Evolutionary conservation across 108 stramenopile species (phyloP).

Genomic region (Chaetoceros muelleri): DNA sequence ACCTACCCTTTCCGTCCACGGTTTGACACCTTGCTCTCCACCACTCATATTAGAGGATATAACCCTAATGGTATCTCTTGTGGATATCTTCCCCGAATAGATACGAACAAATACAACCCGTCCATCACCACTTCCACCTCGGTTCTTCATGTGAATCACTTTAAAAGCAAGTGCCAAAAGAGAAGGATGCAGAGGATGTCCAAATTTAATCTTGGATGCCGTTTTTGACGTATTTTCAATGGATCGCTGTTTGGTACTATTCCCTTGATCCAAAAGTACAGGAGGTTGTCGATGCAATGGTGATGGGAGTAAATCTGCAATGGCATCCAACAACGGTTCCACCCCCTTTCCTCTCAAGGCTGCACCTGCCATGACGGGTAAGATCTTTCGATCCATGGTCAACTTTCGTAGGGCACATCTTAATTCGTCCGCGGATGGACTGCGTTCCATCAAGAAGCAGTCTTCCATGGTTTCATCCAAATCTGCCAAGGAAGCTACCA

Average conservation of each 20-base stretch:
- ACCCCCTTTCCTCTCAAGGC: slow-evolving; percentile 88
- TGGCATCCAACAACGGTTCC: slow-evolving; percentile 87
- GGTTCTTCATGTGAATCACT: slow-evolving; percentile 83
- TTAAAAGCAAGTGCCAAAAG: slow-evolving; percentile 82
- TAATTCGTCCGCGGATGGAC: slow-evolving; percentile 46
- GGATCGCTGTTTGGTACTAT: neutral
- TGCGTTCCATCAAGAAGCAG: slow-evolving; percentile 54
- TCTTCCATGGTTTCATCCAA: slow-evolving; percentile 76
- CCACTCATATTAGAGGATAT: slow-evolving; percentile 47
- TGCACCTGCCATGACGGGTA: slow-evolving; percentile 75
- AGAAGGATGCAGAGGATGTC: slow-evolving; percentile 64
- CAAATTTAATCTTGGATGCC: slow-evolving; percentile 22
- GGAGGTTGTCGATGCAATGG: slow-evolving; percentile 82
- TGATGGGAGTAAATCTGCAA: slow-evolving; percentile 87
- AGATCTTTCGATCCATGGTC: slow-evolving; percentile 40
- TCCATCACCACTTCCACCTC: slow-evolving; percentile 83
- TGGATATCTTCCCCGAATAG: slow-evolving; percentile 62
- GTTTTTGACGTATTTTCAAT: too few relatives aligned
- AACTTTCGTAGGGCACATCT: slow-evolving; percentile 59
- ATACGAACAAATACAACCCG: slow-evolving; percentile 84
- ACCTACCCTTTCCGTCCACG: slow-evolving; percentile 55
- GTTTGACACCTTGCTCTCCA: slow-evolving; percentile 25
- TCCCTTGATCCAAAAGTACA: slow-evolving; percentile 30
- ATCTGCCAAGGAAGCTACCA: slow-evolving; percentile 66
- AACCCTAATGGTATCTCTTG: slow-evolving; percentile 50